Evolutionary conservation across 495 filamentous ascomycete genomes (phyloP).

Genomic region (Rhizodiscina lignyota): DNA sequence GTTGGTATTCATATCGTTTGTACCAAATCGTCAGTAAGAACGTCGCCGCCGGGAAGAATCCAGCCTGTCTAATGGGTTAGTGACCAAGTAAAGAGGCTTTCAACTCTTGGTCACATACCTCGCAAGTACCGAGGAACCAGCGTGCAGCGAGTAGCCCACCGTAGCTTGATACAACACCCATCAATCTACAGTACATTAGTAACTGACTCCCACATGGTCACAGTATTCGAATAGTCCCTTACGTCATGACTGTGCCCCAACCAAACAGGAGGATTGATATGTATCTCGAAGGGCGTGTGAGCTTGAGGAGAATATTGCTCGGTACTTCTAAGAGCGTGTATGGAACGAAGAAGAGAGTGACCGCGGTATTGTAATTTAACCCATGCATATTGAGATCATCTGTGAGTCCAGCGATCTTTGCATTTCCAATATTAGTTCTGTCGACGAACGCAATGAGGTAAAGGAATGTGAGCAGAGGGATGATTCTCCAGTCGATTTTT

Average conservation of each 20-base stretch:
- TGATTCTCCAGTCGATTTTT: conserved; percentile 2
- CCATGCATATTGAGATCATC: conserved; percentile 1
- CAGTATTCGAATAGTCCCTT: background rate
- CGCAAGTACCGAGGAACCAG: background rate
- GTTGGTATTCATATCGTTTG: background rate
- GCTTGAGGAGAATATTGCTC: conserved; percentile 1
- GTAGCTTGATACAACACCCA: background rate
- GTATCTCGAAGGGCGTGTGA: background rate
- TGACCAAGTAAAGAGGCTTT: background rate
- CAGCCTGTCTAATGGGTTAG: background rate
- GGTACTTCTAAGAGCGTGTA: conserved; percentile 2
- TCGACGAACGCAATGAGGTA: background rate
- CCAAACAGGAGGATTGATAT: background rate
- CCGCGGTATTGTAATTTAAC: background rate
- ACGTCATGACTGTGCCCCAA: background rate
- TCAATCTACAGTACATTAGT: background rate
- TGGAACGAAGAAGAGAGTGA: conserved; percentile 1
- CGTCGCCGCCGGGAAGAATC: background rate
- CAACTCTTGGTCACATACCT: background rate
- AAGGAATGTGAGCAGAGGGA: background rate
- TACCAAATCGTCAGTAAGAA: background rate
- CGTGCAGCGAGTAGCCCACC: background rate
- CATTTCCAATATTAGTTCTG: conserved; percentile 1
- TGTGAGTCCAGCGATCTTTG: background rate
- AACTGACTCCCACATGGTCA: background rate